Base-by-base conservation (phyloP, 176 grass and related monocot genomes). In the Musa schizocarpa region DNA sequence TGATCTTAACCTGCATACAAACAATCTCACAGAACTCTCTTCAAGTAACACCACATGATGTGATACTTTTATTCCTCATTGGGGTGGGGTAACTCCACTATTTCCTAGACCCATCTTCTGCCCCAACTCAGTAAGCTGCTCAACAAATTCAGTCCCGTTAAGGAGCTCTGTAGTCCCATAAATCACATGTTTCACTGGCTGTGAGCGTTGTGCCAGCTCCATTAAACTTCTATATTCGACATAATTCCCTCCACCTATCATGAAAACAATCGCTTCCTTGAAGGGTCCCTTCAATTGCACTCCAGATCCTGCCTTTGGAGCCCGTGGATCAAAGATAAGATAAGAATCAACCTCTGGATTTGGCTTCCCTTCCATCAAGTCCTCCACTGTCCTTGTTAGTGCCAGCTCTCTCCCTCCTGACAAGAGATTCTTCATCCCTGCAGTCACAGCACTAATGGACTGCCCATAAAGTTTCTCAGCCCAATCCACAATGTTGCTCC, bases 211-310 rank as follows among this genome's bases (percentile, higher is more conserved):
- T 0, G 73, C 86, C 69, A 97, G 80, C 77, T 97, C 93, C 72
- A 88, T 87, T 84, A 97, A 85, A 81, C 93, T 97, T 72, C 84
- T 97, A 82, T 97, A 97, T 53, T 97, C 93, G 6, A 97, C 89
- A 87, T 93, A 97, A 74, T 97, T 97, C 64, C 93, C 93, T 53
- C 93, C 90, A 77, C 93, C 93, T 57, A 97, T 97, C 90, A 97
- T 97, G 81, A 97, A 97, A 74, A 97, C 93, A 83, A 97, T 88
- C 5, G 93, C 93, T 77, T 97, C 93, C 92, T 91, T 97, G 71
- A 97, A 97, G 22, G 93, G 93, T 73, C 93, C 93, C 87, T 79
- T 87, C 82, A 97, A 93, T 69, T 90, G 90, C 3, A 82, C 90
- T 76, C 83, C 86, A 85, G 88, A 72, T 77, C 88, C 93, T 48